Evolutionary conservation across 2,329 filamentous ascomycete genomes (phyloP), one percentile per base, ranked within the genome.

Genomic region (Gremmenia infestans): DNA sequence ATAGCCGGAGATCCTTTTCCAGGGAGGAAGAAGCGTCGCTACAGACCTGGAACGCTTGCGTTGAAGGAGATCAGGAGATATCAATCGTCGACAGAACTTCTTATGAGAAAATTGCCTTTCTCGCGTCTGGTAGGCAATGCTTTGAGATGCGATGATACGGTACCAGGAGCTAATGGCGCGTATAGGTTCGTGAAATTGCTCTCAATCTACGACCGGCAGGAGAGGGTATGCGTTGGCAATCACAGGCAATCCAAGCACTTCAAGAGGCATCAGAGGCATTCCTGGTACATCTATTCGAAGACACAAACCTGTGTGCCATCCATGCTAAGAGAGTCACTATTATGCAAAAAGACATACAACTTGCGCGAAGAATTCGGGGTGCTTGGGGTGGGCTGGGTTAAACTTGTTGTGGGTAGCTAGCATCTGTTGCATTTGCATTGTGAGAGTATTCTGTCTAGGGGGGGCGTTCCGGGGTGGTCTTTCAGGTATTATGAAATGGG

Each of bases 241-340:
- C 89, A 53, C 93, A 96, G 67, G 93, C 94, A 51, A 94, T 97
- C 67, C 85, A 89, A 68, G 93, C 93, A 12, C 80, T 97, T 2
- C 93, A 97, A 74, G 93, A 97, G 78, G 91, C 93, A 14, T 85
- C 92, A n/a, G 93, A 97, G 76, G 93, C 93, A 5, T 97, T 96
- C 74, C 81, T 97, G 65, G 89, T 97, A 57, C 92, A 96, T 70
- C 78, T 97, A n/a, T 97, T 97, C 70, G 92, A 97, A 72, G 91
- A 96, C 74, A 90, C 90, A 63, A 97, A 97, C 76, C 81, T 97
- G 43, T 97, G 93, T 76, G 94, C 93, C 60, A 92, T 97, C 66
- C 93, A 97, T 74, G 94, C 93, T 60, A 97, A 96, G 78, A 82
- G 93, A 71, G 91, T 97, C 52, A 97, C 93, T 40, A 96, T 97